Conservation (phyloP, 345 rosid species). For the Eucalyptus camaldulensis region DNA sequence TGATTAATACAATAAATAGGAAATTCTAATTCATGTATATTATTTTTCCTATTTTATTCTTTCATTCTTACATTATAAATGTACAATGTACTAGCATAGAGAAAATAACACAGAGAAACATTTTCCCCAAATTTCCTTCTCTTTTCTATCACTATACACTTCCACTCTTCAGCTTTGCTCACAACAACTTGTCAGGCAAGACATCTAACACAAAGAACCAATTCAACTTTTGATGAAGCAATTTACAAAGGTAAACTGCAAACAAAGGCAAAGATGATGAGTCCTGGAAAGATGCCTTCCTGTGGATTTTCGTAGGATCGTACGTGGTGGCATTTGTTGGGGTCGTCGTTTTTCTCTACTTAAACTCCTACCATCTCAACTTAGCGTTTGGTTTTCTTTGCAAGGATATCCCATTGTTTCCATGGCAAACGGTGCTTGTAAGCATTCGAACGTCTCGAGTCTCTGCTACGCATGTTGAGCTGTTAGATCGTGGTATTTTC, state of each 20-base stretch:
- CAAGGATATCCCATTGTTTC: neutral
- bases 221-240: neutral
- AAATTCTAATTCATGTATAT: too few species aligned
- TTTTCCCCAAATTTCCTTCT: too few species aligned
- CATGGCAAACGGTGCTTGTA: neutral
- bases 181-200: neutral
- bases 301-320: neutral
- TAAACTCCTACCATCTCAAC: neutral
- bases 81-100: too few species aligned
- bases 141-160: too few species aligned
- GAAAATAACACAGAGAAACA: too few species aligned
- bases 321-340: neutral
- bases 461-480: conserved; percentile 32
- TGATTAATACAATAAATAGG: too few species aligned
- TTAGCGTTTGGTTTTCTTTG: neutral
- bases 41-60: too few species aligned
- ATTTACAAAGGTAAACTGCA: too few species aligned
- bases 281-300: neutral
- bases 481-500: neutral
- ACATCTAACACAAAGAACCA: neutral
- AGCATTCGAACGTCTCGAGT: conserved; percentile 26
- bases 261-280: neutral
- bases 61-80: too few species aligned
- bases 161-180: neutral
- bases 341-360: neutral